phyloP scores from a whole-genome alignment of 1,284 basidiomycete genomes.

The Cerioporus squamosus region DNA sequence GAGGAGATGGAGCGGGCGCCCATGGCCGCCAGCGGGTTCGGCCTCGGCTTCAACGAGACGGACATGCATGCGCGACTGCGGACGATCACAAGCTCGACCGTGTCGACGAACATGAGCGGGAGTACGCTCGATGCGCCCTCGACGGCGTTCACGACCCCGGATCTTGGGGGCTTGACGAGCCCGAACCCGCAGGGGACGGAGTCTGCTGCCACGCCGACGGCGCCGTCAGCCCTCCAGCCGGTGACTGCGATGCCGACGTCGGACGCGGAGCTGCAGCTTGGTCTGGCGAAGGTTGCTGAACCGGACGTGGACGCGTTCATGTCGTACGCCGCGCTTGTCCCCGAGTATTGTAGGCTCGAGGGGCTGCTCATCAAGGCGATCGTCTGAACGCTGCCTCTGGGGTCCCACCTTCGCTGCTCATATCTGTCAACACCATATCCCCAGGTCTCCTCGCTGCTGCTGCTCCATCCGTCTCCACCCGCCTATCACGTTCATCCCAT shows the following conservation, averaged over 20 bases:
- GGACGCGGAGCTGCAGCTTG: slow-evolving; percentile 73
- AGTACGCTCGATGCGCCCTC: slow-evolving; percentile 44
- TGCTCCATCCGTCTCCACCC: too few species aligned
- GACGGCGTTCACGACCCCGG: slow-evolving; percentile 69
- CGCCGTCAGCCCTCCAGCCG: slow-evolving; percentile 63
- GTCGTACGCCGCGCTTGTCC: slow-evolving; percentile 83
- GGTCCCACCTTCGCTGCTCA: neutral
- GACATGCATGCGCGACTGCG: slow-evolving; percentile 40
- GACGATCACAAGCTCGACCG: slow-evolving; percentile 55
- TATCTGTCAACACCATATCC: too few species aligned
- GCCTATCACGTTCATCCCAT: neutral
- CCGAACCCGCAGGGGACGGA: slow-evolving; percentile 28
- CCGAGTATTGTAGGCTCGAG: slow-evolving; percentile 79
- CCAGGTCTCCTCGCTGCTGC: neutral
- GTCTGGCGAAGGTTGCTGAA: slow-evolving; percentile 80
- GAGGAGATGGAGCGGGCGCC: slow-evolving; percentile 51
- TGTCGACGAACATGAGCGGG: slow-evolving; percentile 45
- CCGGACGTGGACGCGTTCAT: slow-evolving; percentile 82
- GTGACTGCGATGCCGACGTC: slow-evolving; percentile 70
- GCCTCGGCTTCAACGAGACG: slow-evolving; percentile 38
- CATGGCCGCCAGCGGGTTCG: slow-evolving; percentile 30
- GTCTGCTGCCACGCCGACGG: slow-evolving; percentile 26
- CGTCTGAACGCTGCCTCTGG: slow-evolving; percentile 39
- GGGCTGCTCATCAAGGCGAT: slow-evolving; percentile 70
- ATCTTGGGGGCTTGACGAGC: slow-evolving; percentile 42